phyloP scores from a whole-genome alignment of 495 filamentous ascomycete species.

The Pyronema domesticum region DNA sequence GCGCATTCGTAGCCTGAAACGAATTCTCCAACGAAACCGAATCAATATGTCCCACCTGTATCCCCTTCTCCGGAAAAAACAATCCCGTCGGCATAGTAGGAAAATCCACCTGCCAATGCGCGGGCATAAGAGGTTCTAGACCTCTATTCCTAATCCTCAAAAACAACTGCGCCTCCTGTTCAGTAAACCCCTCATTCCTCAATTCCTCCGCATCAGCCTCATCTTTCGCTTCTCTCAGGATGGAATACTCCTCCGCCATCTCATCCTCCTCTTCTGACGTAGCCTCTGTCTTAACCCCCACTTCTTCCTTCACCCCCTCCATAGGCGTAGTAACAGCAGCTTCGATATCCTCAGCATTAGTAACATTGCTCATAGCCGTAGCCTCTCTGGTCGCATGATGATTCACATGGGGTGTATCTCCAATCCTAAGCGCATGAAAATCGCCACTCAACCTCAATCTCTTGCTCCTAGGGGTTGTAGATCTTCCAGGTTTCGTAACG shows the following conservation, averaged over 20 bases:
- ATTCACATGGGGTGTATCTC: not conserved
- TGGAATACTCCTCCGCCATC: not conserved
- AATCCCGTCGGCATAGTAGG: conserved; percentile 38
- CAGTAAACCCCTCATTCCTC: conserved; percentile 13
- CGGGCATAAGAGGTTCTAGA: conserved; percentile 39
- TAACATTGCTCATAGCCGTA: not conserved
- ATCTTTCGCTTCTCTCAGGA: conserved; percentile 6
- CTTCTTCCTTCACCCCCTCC: not conserved
- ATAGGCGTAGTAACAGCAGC: not conserved
- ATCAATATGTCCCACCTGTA: conserved; percentile 32
- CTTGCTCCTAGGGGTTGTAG: not conserved
- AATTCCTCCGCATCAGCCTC: conserved; percentile 11
- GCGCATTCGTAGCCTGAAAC: conserved; percentile 19
- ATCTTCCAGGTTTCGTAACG: not conserved
- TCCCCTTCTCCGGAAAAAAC: conserved; percentile 30
- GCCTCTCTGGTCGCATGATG: not conserved
- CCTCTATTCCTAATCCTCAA: conserved; percentile 40
- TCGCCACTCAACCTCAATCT: not conserved
- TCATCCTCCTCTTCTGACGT: not conserved
- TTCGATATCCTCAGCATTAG: not conserved
- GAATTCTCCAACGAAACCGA: conserved; percentile 21
- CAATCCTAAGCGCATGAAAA: too few relatives aligned
- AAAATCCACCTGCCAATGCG: conserved; percentile 43
- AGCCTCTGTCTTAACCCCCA: too few relatives aligned
- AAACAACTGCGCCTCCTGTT: conserved; percentile 36